Evolutionary conservation across 2,329 filamentous ascomycete genomes (phyloP), one percentile per base, ranked within the genome.

Genomic region (Madurella mycetomatis): DNA sequence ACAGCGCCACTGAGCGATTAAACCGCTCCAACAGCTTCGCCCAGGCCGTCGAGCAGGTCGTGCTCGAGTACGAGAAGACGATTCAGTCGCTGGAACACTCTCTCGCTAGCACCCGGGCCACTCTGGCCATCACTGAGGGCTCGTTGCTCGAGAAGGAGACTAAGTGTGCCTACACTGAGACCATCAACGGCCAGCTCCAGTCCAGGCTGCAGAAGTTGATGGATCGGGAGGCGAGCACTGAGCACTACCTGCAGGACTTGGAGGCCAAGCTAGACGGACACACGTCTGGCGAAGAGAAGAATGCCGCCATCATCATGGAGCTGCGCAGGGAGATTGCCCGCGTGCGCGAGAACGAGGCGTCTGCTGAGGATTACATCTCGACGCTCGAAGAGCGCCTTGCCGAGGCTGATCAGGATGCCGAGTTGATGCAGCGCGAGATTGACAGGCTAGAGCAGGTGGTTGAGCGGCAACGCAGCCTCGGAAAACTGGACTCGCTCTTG

Each of bases 1-100:
- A 92, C 67, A 89, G 78, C 62, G 90, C 91, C 1, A 86, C 91
- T 19, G 92, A 96, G 68, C 83, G 94, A 50, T 75, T 97, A 60
- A 95, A 96, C 68, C 86, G 94, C 41, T 99, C 95, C 16, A 96
- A 95, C 68, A 95, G 90, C 0, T 97, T 99, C 67, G 92, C 92
- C 1, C 88, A 95, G 68, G 92, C 92, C 30, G 92, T 99, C 17
- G 94, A 99, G 66, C 89, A 95, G 66, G 90, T 99, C 18, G 90
- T 99, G 2, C 76, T 97, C 47, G 94, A 99, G 72, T 99, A 99
- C 68, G 95, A 99, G 70, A 97, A 95, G 78, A 99, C 95, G 0
- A 99, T 99, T 47, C 92, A 97, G 69, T 87, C 84, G 50, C 80
- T 99, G 15, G 94, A 99, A 70, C 85, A 91, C 48, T 96, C 92